Base-by-base conservation (phyloP, 805 yeast species). In the Kazachstania psychrophila region DNA sequence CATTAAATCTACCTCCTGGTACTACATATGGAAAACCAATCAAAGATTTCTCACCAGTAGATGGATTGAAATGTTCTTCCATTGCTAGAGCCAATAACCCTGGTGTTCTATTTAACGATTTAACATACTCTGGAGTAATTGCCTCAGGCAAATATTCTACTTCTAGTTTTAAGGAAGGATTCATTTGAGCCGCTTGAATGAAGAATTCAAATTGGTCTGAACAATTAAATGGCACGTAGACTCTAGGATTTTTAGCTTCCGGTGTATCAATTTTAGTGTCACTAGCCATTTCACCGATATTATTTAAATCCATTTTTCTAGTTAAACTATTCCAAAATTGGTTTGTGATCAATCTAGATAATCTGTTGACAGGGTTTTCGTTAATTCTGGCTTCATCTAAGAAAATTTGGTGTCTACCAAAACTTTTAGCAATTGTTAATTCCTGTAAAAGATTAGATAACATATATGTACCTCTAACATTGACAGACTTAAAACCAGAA, bases 1-100 rank as follows among this genome's bases (percentile, higher is more conserved):
- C 98, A 62, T 92, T 92, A 62, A 89, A 89, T 45, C 98, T 68
- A 16, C 98, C 97, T 13, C 98, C 98, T 1, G 98, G 98, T 17
- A 89, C 97, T 13, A 85, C 82, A 58, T 89, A 89, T 0, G 95
- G 95, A 51, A 72, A 77, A 15, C 87, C 85, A 27, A 71, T 65
- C 32, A 80, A 48, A 11, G 70, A 66, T 13, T 53, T 55, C 28
- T 73, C 72, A 39, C 76, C 73, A 1, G 70, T 61, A 3, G 62
- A 51, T 6, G 80, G 76, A 45, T 77, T 76, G 29, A 59, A 53
- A 17, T 56, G 64, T 33, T 63, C 70, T 42, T 69, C 70, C 67
- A 83, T 73, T 1, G 89, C 95, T 27, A 89, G 65, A 0, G 95
- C 82, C 41, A 89, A 67, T 36, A 89, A 65, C 0, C 98, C 98